Percentiles rank a stretch among this genome's conserved stretches.
These are phyloP conservation scores for Zalerion maritima DNA, from an alignment of 495 filamentous ascomycete genomes.

Conservation along the genomic window DNA sequence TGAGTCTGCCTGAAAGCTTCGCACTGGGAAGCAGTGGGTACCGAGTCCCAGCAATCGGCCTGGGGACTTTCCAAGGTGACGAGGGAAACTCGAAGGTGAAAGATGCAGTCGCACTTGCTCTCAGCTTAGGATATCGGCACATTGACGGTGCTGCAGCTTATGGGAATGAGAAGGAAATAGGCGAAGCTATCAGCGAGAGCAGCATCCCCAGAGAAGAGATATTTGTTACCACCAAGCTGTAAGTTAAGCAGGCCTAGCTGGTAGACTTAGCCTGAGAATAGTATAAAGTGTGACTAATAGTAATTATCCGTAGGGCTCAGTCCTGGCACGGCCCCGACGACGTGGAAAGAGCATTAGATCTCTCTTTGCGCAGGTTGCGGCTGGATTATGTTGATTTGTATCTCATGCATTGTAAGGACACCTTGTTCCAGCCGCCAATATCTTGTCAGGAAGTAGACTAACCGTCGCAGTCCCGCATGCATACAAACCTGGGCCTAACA, in stretches of 20 bases:
- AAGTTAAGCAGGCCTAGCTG: no score
- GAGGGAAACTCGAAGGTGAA: slow-evolving; percentile 15
- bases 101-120: slow-evolving; percentile 18
- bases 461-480: slow-evolving; percentile 20
- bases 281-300: background rate
- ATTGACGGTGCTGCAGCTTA: slow-evolving; percentile 27
- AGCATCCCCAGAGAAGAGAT: slow-evolving; percentile 20
- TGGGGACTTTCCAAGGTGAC: slow-evolving; percentile 17
- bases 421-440: slow-evolving; percentile 2
- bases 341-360: slow-evolving; percentile 15
- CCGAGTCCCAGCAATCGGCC: slow-evolving; percentile 16
- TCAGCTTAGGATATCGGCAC: slow-evolving; percentile 22
- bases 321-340: slow-evolving; percentile 17
- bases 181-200: slow-evolving; percentile 22
- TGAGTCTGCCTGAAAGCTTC: no score
- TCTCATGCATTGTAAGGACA: slow-evolving; percentile 20
- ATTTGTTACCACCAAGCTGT: slow-evolving; percentile 25
- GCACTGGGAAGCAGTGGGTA: no score
- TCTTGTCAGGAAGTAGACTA: no score
- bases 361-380: slow-evolving; percentile 11
- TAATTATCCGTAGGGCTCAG: slow-evolving; percentile 9
- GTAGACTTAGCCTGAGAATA: no score
- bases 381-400: slow-evolving; percentile 22
- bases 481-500: slow-evolving; percentile 16
- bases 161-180: slow-evolving; percentile 26